Conservation (phyloP, 768 basidiomycete species). For the Trametes gibbosa region DNA sequence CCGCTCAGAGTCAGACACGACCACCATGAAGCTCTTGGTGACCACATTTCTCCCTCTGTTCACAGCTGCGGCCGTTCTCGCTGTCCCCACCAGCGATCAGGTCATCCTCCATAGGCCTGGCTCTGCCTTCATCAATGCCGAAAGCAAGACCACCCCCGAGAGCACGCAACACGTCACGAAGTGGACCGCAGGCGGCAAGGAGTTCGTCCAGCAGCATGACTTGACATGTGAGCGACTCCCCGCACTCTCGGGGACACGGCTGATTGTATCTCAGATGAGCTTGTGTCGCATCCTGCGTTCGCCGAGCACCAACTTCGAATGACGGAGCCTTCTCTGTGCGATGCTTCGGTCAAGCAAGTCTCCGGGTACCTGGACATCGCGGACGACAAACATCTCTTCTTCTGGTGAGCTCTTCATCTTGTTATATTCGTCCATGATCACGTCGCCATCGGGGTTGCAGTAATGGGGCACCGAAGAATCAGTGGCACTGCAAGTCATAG, state of each 20-base stretch:
- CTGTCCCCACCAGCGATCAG: conserved; percentile 43
- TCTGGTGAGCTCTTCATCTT: conserved; percentile 40
- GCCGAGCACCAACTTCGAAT: conserved; percentile 38
- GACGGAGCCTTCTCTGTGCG: conserved; percentile 46
- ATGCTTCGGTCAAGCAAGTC: conserved; percentile 48
- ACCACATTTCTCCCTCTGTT: conserved; percentile 11
- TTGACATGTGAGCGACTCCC: conserved; percentile 57
- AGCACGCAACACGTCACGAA: conserved; percentile 43
- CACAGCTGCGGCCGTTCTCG: conserved; percentile 33
- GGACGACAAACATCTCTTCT: conserved; percentile 55
- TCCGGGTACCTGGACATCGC: conserved; percentile 58
- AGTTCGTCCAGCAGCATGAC: conserved; percentile 70
- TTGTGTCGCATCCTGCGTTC: conserved; percentile 39
- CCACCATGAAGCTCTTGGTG: conserved; percentile 13
- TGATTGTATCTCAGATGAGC: conserved; percentile 32
- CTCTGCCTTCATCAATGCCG: conserved; percentile 30
- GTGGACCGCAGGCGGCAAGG: conserved; percentile 61
- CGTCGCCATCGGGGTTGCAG: too few species aligned
- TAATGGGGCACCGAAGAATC: too few species aligned
- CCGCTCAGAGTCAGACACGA: too few species aligned
- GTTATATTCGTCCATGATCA: neutral
- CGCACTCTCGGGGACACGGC: neutral
- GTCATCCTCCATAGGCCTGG: conserved; percentile 37
- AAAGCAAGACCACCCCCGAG: conserved; percentile 38
- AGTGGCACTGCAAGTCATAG: too few species aligned